Evolutionary conservation across 2,329 filamentous ascomycete genomes (phyloP).

Genomic region (Colletotrichum shisoi): DNA sequence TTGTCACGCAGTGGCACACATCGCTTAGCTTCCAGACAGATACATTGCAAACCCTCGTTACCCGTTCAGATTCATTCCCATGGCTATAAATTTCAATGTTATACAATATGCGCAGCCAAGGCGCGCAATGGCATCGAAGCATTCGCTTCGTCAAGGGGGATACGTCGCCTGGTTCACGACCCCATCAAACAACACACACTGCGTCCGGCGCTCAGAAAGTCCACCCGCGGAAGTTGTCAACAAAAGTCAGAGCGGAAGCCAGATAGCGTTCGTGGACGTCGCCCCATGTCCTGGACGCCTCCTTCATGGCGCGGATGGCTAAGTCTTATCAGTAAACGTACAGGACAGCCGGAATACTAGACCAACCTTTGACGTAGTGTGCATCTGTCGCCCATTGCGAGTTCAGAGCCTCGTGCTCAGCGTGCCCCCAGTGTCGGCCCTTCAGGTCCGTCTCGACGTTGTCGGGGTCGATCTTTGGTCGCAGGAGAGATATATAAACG

Average conservation of each 20-base stretch:
- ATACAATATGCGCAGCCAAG: slow-evolving; percentile 6
- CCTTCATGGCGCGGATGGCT: slow-evolving; percentile 77
- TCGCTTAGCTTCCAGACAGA: neutral
- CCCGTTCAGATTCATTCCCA: slow-evolving; percentile 12
- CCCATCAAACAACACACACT: neutral
- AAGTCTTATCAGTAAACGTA: neutral
- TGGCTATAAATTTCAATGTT: slow-evolving; percentile 18
- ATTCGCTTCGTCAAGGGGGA: neutral
- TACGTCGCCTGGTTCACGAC: neutral
- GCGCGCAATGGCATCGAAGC: neutral
- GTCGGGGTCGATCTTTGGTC: slow-evolving; percentile 75
- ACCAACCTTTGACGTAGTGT: slow-evolving; percentile 82
- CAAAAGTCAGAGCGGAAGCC: slow-evolving; percentile 74
- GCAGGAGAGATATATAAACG: slow-evolving; percentile 77
- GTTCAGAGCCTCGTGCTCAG: slow-evolving; percentile 73
- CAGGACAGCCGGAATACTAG: neutral
- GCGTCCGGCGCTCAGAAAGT: slow-evolving; percentile 45
- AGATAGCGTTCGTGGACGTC: slow-evolving; percentile 72
- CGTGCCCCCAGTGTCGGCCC: slow-evolving; percentile 77
- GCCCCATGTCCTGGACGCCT: slow-evolving; percentile 77
- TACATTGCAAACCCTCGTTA: neutral
- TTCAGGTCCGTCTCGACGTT: slow-evolving; percentile 69
- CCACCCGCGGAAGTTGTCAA: slow-evolving; percentile 78
- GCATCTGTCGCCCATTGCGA: slow-evolving; percentile 74
- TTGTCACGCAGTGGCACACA: neutral